These are phyloP conservation scores for Jamesozyma piceae DNA, from an alignment of 805 yeast species.

Conservation along the genomic window DNA sequence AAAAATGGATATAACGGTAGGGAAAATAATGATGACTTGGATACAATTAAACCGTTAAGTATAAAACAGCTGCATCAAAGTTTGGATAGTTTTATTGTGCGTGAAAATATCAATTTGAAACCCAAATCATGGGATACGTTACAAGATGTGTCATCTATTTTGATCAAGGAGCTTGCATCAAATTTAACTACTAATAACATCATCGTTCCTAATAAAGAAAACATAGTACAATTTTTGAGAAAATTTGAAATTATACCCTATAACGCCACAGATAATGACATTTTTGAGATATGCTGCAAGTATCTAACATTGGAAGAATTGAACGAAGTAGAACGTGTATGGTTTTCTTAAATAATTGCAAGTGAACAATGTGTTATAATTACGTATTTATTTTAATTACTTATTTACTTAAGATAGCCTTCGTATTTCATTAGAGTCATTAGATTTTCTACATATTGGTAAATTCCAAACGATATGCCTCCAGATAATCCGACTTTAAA, in stretches of 20 bases:
- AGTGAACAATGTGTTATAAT: not conserved
- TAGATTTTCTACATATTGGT: constrained; percentile 44
- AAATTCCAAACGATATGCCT: constrained; percentile 56
- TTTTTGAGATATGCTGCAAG: constrained; percentile 21
- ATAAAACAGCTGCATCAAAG: not conserved
- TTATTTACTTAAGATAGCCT: constrained; percentile 8
- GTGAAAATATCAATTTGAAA: constrained; percentile 6
- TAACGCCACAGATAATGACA: constrained; percentile 13
- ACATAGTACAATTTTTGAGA: constrained; percentile 10
- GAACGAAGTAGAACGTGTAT: constrained; percentile 17
- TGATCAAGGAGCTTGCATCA: constrained; percentile 6
- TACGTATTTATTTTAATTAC: not conserved
- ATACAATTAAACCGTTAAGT: constrained; percentile 1
- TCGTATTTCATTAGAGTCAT: constrained; percentile 15
- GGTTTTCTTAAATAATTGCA: constrained; percentile 4
- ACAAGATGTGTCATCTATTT: constrained; percentile 7
- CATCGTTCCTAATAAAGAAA: constrained; percentile 9
- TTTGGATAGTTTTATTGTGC: constrained; percentile 2
- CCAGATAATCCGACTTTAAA: constrained; percentile 64
- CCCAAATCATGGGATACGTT: constrained; percentile 11
- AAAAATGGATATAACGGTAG: not conserved
- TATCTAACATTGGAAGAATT: constrained; percentile 22
- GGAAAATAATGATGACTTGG: not conserved
- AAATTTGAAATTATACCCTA: constrained; percentile 10
- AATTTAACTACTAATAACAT: constrained; percentile 7